These are phyloP conservation scores for Trametes versicolor DNA, from an alignment of 1,284 basidiomycete species.

Conservation along the genomic window DNA sequence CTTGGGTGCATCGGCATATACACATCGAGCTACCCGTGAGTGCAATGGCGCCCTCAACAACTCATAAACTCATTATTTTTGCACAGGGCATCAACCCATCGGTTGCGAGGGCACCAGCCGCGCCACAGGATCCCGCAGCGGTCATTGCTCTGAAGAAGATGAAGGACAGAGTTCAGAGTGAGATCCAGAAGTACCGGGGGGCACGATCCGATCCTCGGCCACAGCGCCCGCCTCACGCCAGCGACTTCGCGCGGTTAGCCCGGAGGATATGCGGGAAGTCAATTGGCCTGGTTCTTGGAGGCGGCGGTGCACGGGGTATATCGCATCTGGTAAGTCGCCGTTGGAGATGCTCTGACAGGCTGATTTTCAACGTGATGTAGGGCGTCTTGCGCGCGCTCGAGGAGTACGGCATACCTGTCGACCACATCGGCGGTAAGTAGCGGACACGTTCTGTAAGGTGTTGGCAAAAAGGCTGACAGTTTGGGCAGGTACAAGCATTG, in stretches of 20 bases:
- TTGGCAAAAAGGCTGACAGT: not conserved
- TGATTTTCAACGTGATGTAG: conserved; percentile 49
- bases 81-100: conserved; percentile 70
- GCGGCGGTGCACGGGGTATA: conserved; percentile 95
- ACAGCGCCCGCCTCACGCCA: conserved; percentile 83
- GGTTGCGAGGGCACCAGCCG: conserved; percentile 63
- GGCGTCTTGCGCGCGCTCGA: conserved; percentile 92
- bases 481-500: conserved; percentile 84
- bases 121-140: conserved; percentile 86
- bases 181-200: conserved; percentile 88
- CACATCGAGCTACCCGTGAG: conserved; percentile 88
- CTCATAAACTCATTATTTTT: not conserved
- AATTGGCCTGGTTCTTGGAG: conserved; percentile 94
- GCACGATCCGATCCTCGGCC: conserved; percentile 72
- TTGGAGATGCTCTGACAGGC: not conserved
- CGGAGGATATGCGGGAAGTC: conserved; percentile 92
- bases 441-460: not conserved
- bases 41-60: conserved; percentile 9
- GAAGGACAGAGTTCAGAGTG: conserved; percentile 90
- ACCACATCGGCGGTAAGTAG: conserved; percentile 81
- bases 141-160: conserved; percentile 91
- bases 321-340: conserved; percentile 82
- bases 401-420: conserved; percentile 93
- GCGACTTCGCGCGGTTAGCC: conserved; percentile 94
- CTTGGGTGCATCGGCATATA: conserved; percentile 94